A percentile compares a stretch with the other conserved stretches of the same genome.
Conservation (phyloP, 129 eudicot genomes). For the Sambucus nigra region DNA sequence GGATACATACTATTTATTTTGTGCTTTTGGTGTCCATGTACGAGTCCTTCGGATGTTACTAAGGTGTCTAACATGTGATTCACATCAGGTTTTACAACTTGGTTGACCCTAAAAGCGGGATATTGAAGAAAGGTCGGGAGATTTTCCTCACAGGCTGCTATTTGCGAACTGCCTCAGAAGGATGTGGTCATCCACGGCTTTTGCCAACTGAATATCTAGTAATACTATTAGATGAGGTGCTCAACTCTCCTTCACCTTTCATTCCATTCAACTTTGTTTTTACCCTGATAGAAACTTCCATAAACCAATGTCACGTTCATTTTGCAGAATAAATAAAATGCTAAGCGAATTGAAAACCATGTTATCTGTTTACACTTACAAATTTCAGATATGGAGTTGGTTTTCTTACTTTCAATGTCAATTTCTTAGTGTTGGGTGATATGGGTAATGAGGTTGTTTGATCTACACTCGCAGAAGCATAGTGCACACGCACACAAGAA, state of each 20-base stretch:
- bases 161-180: slow-evolving; percentile 59
- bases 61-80: slow-evolving; percentile 13
- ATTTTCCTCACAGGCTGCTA: slow-evolving; percentile 79
- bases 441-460: too few relatives aligned
- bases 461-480: too few relatives aligned
- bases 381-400: too few relatives aligned
- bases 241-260: neutral
- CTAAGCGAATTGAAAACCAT: neutral
- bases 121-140: slow-evolving; percentile 81
- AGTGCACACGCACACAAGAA: too few relatives aligned
- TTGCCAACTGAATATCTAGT: slow-evolving; percentile 85
- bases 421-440: too few relatives aligned
- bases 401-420: too few relatives aligned
- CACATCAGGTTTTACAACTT: slow-evolving; percentile 61
- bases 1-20: neutral
- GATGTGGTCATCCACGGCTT: slow-evolving; percentile 60
- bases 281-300: too few relatives aligned
- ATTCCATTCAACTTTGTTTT: too few relatives aligned
- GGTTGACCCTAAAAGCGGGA: slow-evolving; percentile 67
- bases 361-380: neutral
- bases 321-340: too few relatives aligned
- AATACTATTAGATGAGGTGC: slow-evolving; percentile 71
- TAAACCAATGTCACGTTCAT: too few relatives aligned
- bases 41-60: slow-evolving; percentile 11
- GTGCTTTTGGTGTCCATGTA: slow-evolving; percentile 8